Percentiles rank a stretch among this genome's conserved stretches.
These are phyloP conservation scores for Neocatenulostroma microsporum DNA, from an alignment of 2,329 filamentous ascomycete genomes.

Conservation along the genomic window DNA sequence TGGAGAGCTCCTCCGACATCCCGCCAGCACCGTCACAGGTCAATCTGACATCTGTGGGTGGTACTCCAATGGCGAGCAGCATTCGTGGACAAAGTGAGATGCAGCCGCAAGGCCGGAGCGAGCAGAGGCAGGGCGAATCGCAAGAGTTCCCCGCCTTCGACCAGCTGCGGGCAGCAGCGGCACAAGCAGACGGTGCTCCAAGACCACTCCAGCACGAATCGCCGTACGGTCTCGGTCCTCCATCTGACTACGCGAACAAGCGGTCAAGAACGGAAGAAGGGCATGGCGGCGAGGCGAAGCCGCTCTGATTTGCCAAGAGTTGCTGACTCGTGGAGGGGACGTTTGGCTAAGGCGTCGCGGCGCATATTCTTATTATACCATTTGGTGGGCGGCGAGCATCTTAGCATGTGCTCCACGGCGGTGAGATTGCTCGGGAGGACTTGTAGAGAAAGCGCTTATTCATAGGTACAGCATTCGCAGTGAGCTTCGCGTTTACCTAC, in stretches of 20 bases:
- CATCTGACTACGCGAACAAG: constrained; percentile 3
- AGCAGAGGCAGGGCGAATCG: constrained; percentile 8
- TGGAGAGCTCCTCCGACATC: constrained; percentile 75
- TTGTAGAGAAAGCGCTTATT: too few relatives aligned
- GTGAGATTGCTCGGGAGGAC: too few relatives aligned
- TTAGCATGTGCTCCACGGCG: too few relatives aligned
- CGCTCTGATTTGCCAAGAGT: too few relatives aligned
- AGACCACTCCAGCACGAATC: constrained; percentile 16
- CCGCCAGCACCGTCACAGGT: constrained; percentile 77
- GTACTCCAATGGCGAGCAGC: neutral
- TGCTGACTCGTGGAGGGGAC: too few relatives aligned
- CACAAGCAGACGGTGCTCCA: constrained; percentile 15
- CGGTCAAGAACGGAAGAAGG: neutral
- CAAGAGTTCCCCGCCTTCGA: constrained; percentile 19
- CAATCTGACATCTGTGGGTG: constrained; percentile 46
- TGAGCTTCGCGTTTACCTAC: too few relatives aligned
- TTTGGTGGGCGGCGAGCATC: too few relatives aligned
- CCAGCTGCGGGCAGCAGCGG: constrained; percentile 21
- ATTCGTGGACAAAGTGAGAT: neutral
- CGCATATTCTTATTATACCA: too few relatives aligned
- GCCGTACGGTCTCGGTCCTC: constrained; percentile 19
- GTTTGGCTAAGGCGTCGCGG: too few relatives aligned
- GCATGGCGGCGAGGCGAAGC: too few relatives aligned
- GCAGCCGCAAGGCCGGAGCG: constrained; percentile 2
- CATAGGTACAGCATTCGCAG: too few relatives aligned